phyloP scores from a whole-genome alignment of 805 yeast species.

The Allodekkera sacchari region DNA sequence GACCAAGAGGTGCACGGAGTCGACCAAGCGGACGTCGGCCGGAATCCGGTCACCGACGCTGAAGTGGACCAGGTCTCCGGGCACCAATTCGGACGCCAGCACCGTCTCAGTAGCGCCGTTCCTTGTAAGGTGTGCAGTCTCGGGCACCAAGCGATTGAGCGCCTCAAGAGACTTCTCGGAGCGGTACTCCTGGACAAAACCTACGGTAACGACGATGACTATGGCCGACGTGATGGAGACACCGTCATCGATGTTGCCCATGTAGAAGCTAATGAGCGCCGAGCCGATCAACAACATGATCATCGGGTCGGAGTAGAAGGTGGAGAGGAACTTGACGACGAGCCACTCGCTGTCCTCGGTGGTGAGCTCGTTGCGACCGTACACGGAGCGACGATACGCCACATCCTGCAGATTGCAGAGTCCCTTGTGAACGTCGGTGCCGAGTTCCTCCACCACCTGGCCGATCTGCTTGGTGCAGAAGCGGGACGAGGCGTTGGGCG shows the following conservation, averaged over 20 bases:
- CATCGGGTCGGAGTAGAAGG: constrained; percentile 85
- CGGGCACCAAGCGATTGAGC: constrained; percentile 86
- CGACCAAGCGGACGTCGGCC: constrained; percentile 80
- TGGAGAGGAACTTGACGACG: constrained; percentile 62
- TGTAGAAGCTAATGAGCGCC: constrained; percentile 74
- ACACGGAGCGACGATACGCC: constrained; percentile 55
- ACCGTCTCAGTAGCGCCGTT: constrained; percentile 72
- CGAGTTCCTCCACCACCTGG: constrained; percentile 55
- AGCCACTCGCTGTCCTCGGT: constrained; percentile 73
- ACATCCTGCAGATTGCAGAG: constrained; percentile 64
- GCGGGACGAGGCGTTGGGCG: no score
- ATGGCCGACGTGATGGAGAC: constrained; percentile 90
- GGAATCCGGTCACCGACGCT: constrained; percentile 94
- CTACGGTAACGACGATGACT: constrained; percentile 88
- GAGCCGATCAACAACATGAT: constrained; percentile 84
- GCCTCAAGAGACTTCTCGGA: constrained; percentile 94
- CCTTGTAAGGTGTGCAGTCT: constrained; percentile 88
- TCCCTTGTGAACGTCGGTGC: constrained; percentile 55
- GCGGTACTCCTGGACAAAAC: constrained; percentile 94
- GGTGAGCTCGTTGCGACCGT: constrained; percentile 76
- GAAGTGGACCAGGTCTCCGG: constrained; percentile 91
- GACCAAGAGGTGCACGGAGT: constrained; percentile 70
- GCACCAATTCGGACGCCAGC: constrained; percentile 81
- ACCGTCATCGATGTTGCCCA: constrained; percentile 97
- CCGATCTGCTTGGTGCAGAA: constrained; percentile 55